phyloP scores from a whole-genome alignment of 2,329 filamentous ascomycete species.

The Alternaria arborescens region DNA sequence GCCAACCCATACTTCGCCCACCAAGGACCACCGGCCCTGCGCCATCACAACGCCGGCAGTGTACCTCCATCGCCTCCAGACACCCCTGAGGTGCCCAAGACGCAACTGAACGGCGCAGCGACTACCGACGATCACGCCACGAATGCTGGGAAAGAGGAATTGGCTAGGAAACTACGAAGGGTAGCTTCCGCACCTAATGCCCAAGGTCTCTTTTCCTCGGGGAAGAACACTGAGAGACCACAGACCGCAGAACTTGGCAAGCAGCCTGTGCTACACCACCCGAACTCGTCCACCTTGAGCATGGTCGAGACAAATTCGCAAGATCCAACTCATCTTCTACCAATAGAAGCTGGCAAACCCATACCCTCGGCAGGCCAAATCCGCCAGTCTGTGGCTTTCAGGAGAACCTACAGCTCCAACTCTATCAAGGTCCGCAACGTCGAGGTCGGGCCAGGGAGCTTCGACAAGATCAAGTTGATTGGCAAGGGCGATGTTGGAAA shows the following conservation, averaged over 20 bases:
- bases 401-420: conserved; percentile 97
- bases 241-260: conserved; percentile 88
- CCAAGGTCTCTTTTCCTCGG: conserved; percentile 80
- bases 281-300: conserved; percentile 61
- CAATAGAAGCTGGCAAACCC: conserved; percentile 57
- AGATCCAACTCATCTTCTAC: conserved; percentile 39
- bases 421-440: conserved; percentile 98
- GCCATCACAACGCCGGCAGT: conserved; percentile 94
- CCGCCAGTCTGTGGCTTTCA: conserved; percentile 75
- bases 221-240: conserved; percentile 66
- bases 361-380: conserved; percentile 73
- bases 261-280: conserved; percentile 73
- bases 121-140: conserved; percentile 71
- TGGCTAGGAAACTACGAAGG: conserved; percentile 89
- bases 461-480: conserved; percentile 99
- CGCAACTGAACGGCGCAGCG: conserved; percentile 73
- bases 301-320: conserved; percentile 59
- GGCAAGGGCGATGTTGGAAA: conserved; percentile 99
- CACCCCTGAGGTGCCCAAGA: conserved; percentile 72
- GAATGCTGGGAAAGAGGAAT: conserved; percentile 86
- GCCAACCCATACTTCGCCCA: conserved; percentile 98
- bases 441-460: conserved; percentile 92
- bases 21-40: conserved; percentile 89
- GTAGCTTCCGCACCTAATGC: conserved; percentile 97
- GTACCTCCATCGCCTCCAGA: conserved; percentile 92